phyloP scores from a whole-genome alignment of 805 yeast species.

The Millerago galiae region DNA sequence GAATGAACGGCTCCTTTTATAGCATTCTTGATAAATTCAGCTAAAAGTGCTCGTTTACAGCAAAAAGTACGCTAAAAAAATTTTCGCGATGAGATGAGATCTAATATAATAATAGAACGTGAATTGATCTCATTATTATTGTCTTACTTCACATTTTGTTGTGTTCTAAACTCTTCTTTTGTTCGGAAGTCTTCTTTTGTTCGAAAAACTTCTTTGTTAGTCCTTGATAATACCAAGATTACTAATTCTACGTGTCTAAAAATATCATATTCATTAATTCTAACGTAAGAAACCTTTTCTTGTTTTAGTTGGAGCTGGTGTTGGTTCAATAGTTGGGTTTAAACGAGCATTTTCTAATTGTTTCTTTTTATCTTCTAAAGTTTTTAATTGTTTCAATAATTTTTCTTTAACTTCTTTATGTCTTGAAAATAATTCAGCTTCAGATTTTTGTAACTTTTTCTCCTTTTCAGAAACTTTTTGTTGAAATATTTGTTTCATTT shows the following conservation, averaged over 20 bases:
- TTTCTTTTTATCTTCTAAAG: conserved; percentile 85
- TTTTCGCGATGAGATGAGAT: neutral
- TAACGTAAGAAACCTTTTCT: conserved; percentile 79
- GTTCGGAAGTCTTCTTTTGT: too few species aligned
- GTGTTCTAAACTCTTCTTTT: too few species aligned
- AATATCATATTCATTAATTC: conserved; percentile 1
- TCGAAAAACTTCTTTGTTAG: too few species aligned
- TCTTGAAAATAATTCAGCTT: conserved; percentile 89
- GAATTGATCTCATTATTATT: too few species aligned
- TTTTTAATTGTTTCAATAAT: conserved; percentile 77
- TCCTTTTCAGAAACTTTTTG: conserved; percentile 96
- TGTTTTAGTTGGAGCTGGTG: conserved; percentile 39
- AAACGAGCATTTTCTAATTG: conserved; percentile 62
- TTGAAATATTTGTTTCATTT: conserved; percentile 94
- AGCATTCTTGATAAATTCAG: neutral
- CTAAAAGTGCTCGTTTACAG: conserved; percentile 2
- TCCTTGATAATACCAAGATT: too few species aligned
- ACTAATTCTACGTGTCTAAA: neutral
- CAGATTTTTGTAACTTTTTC: conserved; percentile 92
- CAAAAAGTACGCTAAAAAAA: neutral
- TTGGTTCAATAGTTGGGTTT: conserved; percentile 32
- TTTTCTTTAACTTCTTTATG: conserved; percentile 98
- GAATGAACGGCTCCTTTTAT: neutral
- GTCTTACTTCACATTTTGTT: too few species aligned
- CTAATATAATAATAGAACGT: too few species aligned